Evolutionary conservation across 208 protist genomes (phyloP), one percentile per base, ranked within the genome.

Genomic region (Porcisia deanei): DNA sequence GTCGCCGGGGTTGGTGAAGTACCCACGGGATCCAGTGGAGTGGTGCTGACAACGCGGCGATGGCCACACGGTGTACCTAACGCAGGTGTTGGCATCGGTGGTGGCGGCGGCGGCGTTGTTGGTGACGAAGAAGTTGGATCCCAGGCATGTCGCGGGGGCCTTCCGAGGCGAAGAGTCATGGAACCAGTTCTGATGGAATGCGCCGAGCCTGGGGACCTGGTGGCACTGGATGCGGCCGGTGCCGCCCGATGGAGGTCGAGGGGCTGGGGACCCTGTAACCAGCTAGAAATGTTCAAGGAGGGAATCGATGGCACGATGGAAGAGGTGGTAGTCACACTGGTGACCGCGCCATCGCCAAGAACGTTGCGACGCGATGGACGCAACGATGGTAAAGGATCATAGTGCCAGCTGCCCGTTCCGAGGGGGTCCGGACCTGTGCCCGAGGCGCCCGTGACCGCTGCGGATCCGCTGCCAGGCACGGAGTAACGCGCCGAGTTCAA

Each of bases 241-340:
- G 75, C 53, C 37, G 80, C 75, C 6, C 66, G 43, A 54, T 73
- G 71, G 60, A 85, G 67, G 45, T 81, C 68, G 25, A 81, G 60
- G 34, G 75, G 78, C 67, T 77, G 72, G 25, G 78, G 78, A 7
- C 78, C 73, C 34, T 82, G 78, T 63, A 82, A 54, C 78, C 78
- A 82, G 47, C 58, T 82, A 2, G 78, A 82, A 10, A 75, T 58
- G 73, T 53, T 65, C 43, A 69, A 25, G 7, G 73, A 53, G 0
- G 70, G 39, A 37, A 71, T 73, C n/a, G 49, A 61, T 67, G 20
- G 45, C 71, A 43, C 14, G 14, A 43, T 34, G 52, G 22, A 30
- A 34, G 34, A 37, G 39, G 41, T 4, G 30, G 10, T 16, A 49
- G 53, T 12, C 22, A 41, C 8, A 47, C 39, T 30, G 60, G n/a